phyloP scores from a whole-genome alignment of 495 filamentous ascomycete genomes.

The Achaetomiella virescens region DNA sequence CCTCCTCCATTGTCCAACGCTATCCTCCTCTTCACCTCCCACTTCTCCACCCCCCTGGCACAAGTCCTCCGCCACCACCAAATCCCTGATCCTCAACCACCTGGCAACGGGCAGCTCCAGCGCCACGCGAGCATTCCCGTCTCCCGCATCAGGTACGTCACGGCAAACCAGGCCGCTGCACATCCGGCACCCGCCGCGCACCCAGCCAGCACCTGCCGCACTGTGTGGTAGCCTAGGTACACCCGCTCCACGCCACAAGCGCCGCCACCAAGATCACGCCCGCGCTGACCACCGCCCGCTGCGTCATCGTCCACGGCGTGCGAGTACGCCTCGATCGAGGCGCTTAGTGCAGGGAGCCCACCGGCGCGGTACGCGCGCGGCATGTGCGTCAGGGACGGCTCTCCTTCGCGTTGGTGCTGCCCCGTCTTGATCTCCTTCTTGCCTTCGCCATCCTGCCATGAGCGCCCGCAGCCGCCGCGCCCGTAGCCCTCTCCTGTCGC shows the following conservation, averaged over 20 bases:
- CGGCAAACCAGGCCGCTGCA: conserved; percentile 71
- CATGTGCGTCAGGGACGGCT: neutral
- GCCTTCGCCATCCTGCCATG: neutral
- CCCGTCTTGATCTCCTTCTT: neutral
- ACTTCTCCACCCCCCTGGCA: conserved; percentile 88
- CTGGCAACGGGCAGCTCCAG: conserved; percentile 61
- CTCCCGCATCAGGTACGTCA: conserved; percentile 58
- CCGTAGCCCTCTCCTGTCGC: neutral
- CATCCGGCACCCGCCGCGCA: conserved; percentile 62
- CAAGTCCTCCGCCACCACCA: conserved; percentile 85
- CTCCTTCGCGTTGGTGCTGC: neutral
- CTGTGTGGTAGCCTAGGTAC: conserved; percentile 92
- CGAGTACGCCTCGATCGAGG: conserved; percentile 31
- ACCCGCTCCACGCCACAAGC: conserved; percentile 71
- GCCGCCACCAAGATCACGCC: conserved; percentile 54
- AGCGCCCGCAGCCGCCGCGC: neutral
- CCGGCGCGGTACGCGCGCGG: conserved; percentile 10
- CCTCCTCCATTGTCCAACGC: neutral
- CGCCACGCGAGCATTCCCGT: conserved; percentile 56
- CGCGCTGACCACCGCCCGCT: conserved; percentile 52
- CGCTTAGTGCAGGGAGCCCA: conserved; percentile 15
- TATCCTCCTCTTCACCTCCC: conserved; percentile 47
- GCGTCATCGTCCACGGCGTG: conserved; percentile 49
- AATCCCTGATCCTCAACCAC: conserved; percentile 67
- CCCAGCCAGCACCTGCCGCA: conserved; percentile 78